These are phyloP conservation scores for Venturia aucupariae DNA, from an alignment of 2,329 filamentous ascomycete genomes.

Conservation along the genomic window DNA sequence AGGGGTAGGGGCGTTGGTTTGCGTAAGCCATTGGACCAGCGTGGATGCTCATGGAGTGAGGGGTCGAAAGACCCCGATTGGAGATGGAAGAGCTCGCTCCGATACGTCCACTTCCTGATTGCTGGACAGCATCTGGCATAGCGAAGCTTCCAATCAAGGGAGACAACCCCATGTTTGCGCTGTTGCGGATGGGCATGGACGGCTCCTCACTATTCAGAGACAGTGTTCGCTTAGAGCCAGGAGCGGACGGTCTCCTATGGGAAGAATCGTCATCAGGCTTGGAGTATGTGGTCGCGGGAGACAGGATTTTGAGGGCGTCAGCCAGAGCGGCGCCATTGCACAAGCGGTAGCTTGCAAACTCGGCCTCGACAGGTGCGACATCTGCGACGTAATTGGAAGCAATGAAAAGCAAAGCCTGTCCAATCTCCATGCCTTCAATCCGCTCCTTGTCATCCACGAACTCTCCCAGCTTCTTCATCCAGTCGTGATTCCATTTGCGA, in stretches of 20 bases:
- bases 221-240: conserved; percentile 32
- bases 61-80: conserved; percentile 43
- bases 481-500: conserved; percentile 69
- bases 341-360: neutral
- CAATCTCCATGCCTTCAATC: conserved; percentile 25
- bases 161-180: conserved; percentile 5
- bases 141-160: conserved; percentile 11
- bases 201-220: conserved; percentile 29
- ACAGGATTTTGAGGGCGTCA: conserved; percentile 50
- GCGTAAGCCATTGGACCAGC: conserved; percentile 25
- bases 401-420: neutral
- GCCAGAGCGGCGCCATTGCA: conserved; percentile 45
- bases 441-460: conserved; percentile 56
- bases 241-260: conserved; percentile 31
- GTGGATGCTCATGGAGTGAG: conserved; percentile 21
- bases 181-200: neutral
- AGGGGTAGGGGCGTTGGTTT: conserved; percentile 26
- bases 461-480: conserved; percentile 71
- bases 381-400: conserved; percentile 7
- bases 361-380: neutral
- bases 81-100: conserved; percentile 49
- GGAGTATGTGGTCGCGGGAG: conserved; percentile 38
- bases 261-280: conserved; percentile 29
- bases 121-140: conserved; percentile 19
- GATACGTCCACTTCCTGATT: conserved; percentile 40